These are phyloP conservation scores for Eutrema salsugineum DNA, from an alignment of 441 rosid species.

Conservation along the genomic window DNA sequence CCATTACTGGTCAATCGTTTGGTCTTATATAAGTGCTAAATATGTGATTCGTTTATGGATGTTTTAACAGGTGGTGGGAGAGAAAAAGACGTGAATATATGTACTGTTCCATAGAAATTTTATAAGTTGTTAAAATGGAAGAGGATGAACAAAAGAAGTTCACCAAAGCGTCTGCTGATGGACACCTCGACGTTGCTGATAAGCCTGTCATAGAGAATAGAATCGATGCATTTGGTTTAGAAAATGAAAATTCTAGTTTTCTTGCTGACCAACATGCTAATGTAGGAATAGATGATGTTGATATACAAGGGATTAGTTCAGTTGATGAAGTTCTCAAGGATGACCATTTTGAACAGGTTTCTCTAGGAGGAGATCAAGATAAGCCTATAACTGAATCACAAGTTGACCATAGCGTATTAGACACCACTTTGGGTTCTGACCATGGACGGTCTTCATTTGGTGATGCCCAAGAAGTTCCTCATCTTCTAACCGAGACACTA, in stretches of 20 bases:
- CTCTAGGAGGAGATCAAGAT: slow-evolving; percentile 25
- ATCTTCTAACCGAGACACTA: too few relatives aligned
- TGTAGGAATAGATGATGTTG: slow-evolving; percentile 24
- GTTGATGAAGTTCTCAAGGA: slow-evolving; percentile 41
- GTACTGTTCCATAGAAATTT: slow-evolving; percentile 25
- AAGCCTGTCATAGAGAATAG: slow-evolving; percentile 32
- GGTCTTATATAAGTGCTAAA: not conserved
- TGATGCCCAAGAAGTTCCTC: too few relatives aligned
- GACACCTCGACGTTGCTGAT: slow-evolving; percentile 16
- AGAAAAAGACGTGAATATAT: slow-evolving; percentile 23
- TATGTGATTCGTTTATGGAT: not conserved
- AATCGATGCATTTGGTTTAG: slow-evolving; percentile 31
- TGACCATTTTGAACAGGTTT: slow-evolving; percentile 71
- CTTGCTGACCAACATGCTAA: slow-evolving; percentile 29
- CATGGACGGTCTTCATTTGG: too few relatives aligned
- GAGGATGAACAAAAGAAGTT: slow-evolving; percentile 55
- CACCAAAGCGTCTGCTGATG: slow-evolving; percentile 25
- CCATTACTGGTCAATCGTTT: not conserved
- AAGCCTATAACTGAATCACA: too few relatives aligned
- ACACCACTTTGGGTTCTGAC: too few relatives aligned
- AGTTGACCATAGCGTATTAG: too few relatives aligned
- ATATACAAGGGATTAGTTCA: slow-evolving; percentile 32
- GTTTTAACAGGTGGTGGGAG: slow-evolving; percentile 22
- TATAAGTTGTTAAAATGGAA: slow-evolving; percentile 43
- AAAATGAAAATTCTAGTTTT: slow-evolving; percentile 27